phyloP scores from a whole-genome alignment of 2,329 filamentous ascomycete genomes.

The Mollisiaceae sp. region DNA sequence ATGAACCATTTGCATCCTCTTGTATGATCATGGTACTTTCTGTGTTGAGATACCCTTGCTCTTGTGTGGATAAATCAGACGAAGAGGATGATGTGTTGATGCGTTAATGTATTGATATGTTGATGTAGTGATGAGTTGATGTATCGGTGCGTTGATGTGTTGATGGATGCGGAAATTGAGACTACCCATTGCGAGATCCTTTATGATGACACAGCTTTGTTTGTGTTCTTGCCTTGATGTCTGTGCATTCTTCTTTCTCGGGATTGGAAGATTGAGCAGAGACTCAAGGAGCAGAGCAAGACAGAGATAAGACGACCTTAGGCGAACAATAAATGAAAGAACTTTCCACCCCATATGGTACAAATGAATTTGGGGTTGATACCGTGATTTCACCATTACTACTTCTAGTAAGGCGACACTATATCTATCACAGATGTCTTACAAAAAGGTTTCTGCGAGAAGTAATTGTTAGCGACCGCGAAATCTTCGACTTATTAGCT shows the following conservation, averaged over 20 bases:
- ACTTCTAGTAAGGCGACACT: no score
- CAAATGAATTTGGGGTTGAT: background rate
- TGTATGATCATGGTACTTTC: background rate
- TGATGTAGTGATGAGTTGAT: no score
- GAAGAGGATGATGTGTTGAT: background rate
- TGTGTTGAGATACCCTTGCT: background rate
- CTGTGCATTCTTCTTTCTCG: background rate
- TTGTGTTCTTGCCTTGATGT: background rate
- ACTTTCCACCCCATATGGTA: background rate
- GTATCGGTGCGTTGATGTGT: no score
- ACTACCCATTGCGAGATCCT: background rate
- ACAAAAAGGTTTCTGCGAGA: no score
- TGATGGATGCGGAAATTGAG: background rate
- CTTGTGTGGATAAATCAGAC: background rate
- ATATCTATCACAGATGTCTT: no score
- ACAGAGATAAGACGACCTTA: background rate
- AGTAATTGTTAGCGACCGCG: no score
- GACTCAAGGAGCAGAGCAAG: background rate
- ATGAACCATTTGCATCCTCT: background rate
- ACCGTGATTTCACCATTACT: background rate
- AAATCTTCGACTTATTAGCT: no score
- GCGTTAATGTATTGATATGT: background rate
- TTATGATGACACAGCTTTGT: background rate
- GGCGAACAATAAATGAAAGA: background rate
- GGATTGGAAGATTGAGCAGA: background rate